Evolutionary conservation across 2,329 filamentous ascomycete species (phyloP).

Genomic region (Plenodomus tracheiphilus): DNA sequence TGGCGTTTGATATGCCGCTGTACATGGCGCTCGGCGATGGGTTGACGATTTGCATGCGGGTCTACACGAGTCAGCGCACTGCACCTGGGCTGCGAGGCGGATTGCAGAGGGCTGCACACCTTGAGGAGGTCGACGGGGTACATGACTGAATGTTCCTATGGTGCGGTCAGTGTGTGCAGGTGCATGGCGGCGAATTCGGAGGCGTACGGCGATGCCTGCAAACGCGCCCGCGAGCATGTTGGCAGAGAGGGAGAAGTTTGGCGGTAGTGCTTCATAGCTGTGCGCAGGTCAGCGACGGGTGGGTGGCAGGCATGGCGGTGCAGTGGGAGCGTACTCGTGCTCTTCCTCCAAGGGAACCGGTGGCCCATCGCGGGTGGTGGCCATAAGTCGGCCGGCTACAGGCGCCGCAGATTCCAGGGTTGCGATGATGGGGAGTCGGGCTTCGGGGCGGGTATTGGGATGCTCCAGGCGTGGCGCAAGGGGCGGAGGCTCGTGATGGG

Average conservation of each 20-base stretch:
- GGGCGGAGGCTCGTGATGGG: conserved; percentile 15
- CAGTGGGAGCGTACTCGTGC: conserved; percentile 43
- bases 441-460: conserved; percentile 2
- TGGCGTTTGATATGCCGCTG: conserved; percentile 87
- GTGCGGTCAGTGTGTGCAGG: conserved; percentile 26
- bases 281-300: conserved; percentile 24
- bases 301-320: conserved; percentile 3
- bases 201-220: conserved; percentile 86
- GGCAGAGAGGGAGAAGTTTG: conserved; percentile 89
- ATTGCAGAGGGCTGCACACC: conserved; percentile 57
- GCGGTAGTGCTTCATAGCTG: conserved; percentile 89
- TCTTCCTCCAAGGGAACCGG: conserved; percentile 43
- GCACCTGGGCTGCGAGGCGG: conserved; percentile 1
- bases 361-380: conserved; percentile 46
- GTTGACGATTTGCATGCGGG: conserved; percentile 95
- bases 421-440: conserved; percentile 21
- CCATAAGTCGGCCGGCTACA: conserved; percentile 45
- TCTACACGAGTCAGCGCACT: conserved; percentile 59
- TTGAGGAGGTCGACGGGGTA: conserved; percentile 98
- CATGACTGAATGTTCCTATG: conserved; percentile 96
- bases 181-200: conserved; percentile 13
- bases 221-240: conserved; percentile 98
- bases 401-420: conserved; percentile 43
- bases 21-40: conserved; percentile 80
- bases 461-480: conserved; percentile 9